Conservation (phyloP, 2,329 filamentous ascomycete genomes). For the Aplosporella prunicola region DNA sequence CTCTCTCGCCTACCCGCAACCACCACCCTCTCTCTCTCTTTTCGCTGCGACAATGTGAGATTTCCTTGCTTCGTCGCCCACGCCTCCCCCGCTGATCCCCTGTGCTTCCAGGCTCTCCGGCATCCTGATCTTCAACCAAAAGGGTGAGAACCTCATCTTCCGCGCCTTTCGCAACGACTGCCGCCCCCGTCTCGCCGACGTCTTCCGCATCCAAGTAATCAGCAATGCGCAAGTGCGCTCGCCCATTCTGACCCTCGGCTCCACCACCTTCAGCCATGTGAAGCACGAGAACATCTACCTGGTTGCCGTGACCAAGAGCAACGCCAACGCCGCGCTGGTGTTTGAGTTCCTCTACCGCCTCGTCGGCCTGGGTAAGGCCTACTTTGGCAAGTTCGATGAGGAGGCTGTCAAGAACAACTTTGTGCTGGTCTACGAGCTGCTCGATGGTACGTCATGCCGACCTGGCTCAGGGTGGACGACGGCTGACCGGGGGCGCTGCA, state of each 20-base stretch:
- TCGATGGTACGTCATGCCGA: conserved; percentile 74
- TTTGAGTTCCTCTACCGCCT: conserved; percentile 97
- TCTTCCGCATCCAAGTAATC: conserved; percentile 99
- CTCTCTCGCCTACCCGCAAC: conserved; percentile 2
- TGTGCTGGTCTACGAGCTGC: conserved; percentile 91
- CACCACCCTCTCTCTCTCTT: background rate
- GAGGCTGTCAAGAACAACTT: conserved; percentile 99
- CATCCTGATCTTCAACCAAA: conserved; percentile 97
- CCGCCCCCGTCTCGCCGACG: conserved; percentile 90
- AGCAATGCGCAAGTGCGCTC: conserved; percentile 96
- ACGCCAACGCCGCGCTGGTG: conserved; percentile 94
- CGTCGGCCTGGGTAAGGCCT: conserved; percentile 81
- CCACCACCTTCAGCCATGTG: conserved; percentile 98
- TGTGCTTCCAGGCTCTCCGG: conserved; percentile 70
- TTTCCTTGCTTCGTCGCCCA: too few species aligned
- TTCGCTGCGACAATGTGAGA: conserved; percentile 8
- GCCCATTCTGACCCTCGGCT: conserved; percentile 91
- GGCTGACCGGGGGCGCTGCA: background rate
- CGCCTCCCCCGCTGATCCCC: conserved; percentile 3
- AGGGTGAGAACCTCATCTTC: conserved; percentile 99
- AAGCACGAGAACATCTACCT: conserved; percentile 99
- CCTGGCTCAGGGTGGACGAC: background rate
- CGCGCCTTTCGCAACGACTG: conserved; percentile 98
- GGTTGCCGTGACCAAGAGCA: conserved; percentile 96
- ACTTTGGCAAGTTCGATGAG: conserved; percentile 98